Base-by-base conservation (phyloP, 2,329 filamentous ascomycete genomes). In the Emericellopsis cladophorae region DNA sequence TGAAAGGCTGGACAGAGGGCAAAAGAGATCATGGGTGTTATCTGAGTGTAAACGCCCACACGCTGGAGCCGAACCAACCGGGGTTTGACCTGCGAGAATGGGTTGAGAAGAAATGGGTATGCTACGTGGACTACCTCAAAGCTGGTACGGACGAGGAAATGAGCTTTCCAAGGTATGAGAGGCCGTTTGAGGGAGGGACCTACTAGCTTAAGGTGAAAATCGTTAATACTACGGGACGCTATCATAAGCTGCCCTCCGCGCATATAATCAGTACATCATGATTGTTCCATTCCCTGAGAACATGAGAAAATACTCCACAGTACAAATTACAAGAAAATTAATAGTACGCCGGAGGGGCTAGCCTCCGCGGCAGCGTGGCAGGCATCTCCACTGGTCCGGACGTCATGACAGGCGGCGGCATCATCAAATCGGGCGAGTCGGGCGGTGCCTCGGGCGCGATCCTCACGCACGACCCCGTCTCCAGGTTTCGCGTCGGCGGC, bases 21-120 rank as follows among this genome's bases (percentile, higher is more conserved):
- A 23, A 24, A 7, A n/a, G 33, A n/a, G 24, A 36, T 7, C 31
- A 38, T n/a, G 46, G 48, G 7, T 44, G 48, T 6, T 65, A 64
- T 48, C 43, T 65, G 35, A 62, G 54, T 36, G 49, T 66, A 4
- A 65, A 65, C 48, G 62, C 53, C 4, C 46, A 52, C 16, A 54
- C 61, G 6, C 44, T 65, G 14, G 62, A 66, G 33, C 48, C 49
- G 5, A 53, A 51, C 1, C 61, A 64, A 44, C 53, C 62, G 4
- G 60, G 57, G 0, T 52, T 62, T 33, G 59, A 64, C 44, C 43
- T 63, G 45, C 53, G 55, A 10, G 56, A 60, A 41, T 59, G 55
- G 54, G 46, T 45, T 8, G 60, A 64, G 44, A 56, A 54, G 38
- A 54, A 56, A 6, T 53, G 53, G 40, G 49, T 63, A 31, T 37